phyloP scores from a whole-genome alignment of 1,284 basidiomycete genomes.

The Schizophyllum amplum region DNA sequence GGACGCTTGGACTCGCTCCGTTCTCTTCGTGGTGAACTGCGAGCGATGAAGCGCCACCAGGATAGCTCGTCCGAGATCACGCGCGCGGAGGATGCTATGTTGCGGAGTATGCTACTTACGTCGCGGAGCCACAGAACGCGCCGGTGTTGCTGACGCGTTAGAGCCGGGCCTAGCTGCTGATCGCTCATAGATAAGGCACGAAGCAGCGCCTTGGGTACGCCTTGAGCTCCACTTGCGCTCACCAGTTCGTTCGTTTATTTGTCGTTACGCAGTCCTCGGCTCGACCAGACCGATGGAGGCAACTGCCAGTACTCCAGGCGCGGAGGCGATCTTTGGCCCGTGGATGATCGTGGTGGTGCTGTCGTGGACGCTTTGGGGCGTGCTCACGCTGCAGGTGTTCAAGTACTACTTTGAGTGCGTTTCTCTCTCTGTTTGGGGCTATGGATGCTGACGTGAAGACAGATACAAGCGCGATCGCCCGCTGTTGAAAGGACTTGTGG shows the following conservation, averaged over 20 bases:
- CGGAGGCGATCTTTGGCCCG: background rate
- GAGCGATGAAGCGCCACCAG: too few relatives aligned
- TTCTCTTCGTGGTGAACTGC: too few relatives aligned
- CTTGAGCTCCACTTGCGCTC: background rate
- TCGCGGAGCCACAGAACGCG: background rate
- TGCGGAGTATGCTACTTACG: background rate
- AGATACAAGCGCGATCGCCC: background rate
- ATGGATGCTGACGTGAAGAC: background rate
- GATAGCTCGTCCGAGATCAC: background rate
- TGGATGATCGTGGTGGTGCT: background rate
- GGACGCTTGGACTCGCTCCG: too few relatives aligned
- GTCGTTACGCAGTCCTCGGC: background rate
- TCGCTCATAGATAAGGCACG: background rate
- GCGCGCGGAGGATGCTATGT: background rate
- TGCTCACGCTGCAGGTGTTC: background rate
- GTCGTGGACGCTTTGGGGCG: background rate
- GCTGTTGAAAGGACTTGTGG: background rate
- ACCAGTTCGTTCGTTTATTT: background rate
- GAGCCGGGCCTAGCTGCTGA: background rate
- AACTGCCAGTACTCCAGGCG: background rate
- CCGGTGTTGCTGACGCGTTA: background rate
- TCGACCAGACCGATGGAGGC: background rate
- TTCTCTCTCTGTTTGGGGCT: background rate
- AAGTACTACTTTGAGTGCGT: background rate
- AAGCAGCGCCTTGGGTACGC: background rate